Evolutionary conservation across 768 basidiomycete genomes (phyloP).

Genomic region (Chlorophyllum brunneum): DNA sequence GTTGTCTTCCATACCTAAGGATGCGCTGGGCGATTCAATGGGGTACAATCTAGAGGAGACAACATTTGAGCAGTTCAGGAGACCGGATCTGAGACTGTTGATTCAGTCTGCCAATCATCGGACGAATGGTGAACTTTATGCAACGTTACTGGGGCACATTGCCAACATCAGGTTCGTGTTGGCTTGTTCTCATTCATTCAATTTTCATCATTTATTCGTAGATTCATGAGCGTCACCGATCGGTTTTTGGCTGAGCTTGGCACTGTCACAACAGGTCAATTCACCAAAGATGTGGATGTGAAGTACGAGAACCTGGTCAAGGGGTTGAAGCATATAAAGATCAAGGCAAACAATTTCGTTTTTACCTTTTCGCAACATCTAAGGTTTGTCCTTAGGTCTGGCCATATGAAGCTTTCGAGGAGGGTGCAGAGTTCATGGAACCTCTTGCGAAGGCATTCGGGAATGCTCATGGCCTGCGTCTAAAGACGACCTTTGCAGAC

Average conservation of each 20-base stretch:
- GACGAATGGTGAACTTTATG: conserved; percentile 78
- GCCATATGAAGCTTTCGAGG: conserved; percentile 90
- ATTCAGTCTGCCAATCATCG: conserved; percentile 72
- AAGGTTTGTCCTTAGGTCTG: conserved; percentile 58
- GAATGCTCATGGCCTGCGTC: conserved; percentile 74
- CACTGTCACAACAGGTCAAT: conserved; percentile 70
- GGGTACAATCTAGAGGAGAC: conserved; percentile 84
- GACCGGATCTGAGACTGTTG: conserved; percentile 63
- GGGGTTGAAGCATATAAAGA: conserved; percentile 76
- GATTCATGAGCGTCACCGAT: conserved; percentile 92
- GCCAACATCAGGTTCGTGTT: conserved; percentile 69
- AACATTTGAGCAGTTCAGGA: conserved; percentile 81
- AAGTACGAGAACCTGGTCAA: conserved; percentile 83
- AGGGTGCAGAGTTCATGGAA: conserved; percentile 88
- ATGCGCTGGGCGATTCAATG: conserved; percentile 71
- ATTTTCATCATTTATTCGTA: conserved; percentile 21
- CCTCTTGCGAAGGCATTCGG: conserved; percentile 79
- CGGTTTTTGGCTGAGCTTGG: conserved; percentile 78
- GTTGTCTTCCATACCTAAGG: conserved; percentile 67
- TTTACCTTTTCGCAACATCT: background rate
- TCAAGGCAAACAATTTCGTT: conserved; percentile 51
- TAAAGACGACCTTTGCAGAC: conserved; percentile 87
- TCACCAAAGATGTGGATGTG: conserved; percentile 76
- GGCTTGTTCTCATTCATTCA: background rate
- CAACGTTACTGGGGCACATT: conserved; percentile 79